Evolutionary conservation across 1,139 yeast species (phyloP), one percentile per base, ranked within the genome.

Genomic region (Hyphopichia burtonii): DNA sequence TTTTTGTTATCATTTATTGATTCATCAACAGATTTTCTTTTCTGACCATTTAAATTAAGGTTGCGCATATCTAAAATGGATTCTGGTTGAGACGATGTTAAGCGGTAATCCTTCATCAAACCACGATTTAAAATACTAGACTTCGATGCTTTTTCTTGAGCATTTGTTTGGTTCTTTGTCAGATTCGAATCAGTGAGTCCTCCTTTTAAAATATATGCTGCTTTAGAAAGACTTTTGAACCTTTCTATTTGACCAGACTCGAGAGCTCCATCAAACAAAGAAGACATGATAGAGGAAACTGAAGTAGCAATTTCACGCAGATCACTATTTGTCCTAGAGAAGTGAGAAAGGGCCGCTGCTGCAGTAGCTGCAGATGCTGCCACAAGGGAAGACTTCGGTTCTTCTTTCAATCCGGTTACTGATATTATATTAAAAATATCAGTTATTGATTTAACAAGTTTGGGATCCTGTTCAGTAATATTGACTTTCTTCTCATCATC

Each of bases 301-400:
- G 65, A 59, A 8, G 52, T 41, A 12, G 55, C 57, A n/a, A 61
- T 49, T 27, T 46, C 48, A 9, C 50, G 51, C 19, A 45, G 43
- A 27, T 57, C 58, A 16, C 44, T 51, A 53, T 7, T 10, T 4
- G 15, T 2, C 4, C 9, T 7, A 18, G 38, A 15, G 15, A 11
- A 25, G 23, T 36, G 38, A 12, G 67, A 53, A 2, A 68, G 66
- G 1, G 73, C 70, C 8, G 68, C 60, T 0, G 71, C 61, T 0
- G 73, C 68, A 3, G 66, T 56, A 3, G 67, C 62, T 1, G 71
- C 65, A 3, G 77, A 65, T 0, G 78, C 65, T 0, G 79, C 72
- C 2, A 69, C 50, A 35, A 75, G 56, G 9, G 68, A 70, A 3
- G 69, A 62, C 37, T 61, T 56, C 4, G 73, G 64, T 37, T 65